Evolutionary conservation across 2,329 filamentous ascomycete species (phyloP), one percentile per base, ranked within the genome.

Genomic region (Botryotinia convoluta): DNA sequence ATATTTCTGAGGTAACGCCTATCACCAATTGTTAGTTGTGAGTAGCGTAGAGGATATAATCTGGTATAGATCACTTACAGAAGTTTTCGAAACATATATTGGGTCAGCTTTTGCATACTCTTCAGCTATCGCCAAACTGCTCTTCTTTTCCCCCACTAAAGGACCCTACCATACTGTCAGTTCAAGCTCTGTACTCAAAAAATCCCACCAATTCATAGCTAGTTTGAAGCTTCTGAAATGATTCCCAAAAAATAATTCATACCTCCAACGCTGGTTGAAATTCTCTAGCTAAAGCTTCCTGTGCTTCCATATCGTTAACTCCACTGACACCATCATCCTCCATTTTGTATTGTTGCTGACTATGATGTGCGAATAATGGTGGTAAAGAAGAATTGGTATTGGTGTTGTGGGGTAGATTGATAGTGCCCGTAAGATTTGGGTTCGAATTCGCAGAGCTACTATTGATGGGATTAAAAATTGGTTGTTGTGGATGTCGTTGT

Each of bases 71-170:
- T 76, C 73, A 86, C 90, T 83, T 85, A 97, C 95, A 80, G 89
- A 88, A 67, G 95, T 98, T 86, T 98, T 98, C 74, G 92, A 89
- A 69, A 95, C 91, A 82, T 93, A 97, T 76, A 93, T 85, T 9
- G 91, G 90, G 82, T 98, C 95, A 75, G 94, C 95, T 82, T 92
- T 92, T 75, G 94, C 93, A 84, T 97, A 98, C 82, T 97, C 93
- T 76, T 91, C 87, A 26, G 92, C 90, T 80, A 99, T 94, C 77
- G 87, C 89, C 77, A 90, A 88, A 83, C 91, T 97, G 69, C 92
- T 89, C 79, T 90, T 89, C 83, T 92, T 93, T 75, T 91, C 87
- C 79, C 94, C 93, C 77, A 98, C 92, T 68, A 95, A 86, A 75
- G 93, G 93, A 72, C 94, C 94, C 95, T 98, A 80, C 76, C 72